Percentiles rank a stretch among this genome's conserved stretches.
These are phyloP conservation scores for Thamnidium elegans DNA, from an alignment of 192 early-diverging fungal species.

Conservation along the genomic window DNA sequence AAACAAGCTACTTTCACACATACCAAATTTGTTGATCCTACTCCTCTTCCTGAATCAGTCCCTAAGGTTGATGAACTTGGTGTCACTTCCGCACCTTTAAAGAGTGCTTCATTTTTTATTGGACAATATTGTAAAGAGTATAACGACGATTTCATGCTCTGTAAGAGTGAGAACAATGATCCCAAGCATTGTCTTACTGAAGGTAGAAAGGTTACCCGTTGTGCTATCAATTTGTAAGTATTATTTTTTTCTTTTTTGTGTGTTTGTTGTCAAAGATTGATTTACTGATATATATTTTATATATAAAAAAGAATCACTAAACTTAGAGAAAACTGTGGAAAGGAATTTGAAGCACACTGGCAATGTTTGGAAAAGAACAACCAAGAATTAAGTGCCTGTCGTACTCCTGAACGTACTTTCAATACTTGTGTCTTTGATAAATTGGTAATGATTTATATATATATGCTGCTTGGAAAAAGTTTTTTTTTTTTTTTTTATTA, in stretches of 20 bases:
- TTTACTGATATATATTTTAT: not conserved
- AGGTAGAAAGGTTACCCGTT: constrained; percentile 94
- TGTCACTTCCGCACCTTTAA: constrained; percentile 85
- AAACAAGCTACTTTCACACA: constrained; percentile 29
- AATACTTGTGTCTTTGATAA: constrained; percentile 89
- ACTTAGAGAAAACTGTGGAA: constrained; percentile 85
- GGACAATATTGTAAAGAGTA: constrained; percentile 86
- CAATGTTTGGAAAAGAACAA: constrained; percentile 90
- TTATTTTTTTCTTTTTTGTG: constrained; percentile 4
- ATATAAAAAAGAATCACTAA: constrained; percentile 70
- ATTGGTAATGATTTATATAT: constrained; percentile 53
- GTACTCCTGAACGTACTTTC: constrained; percentile 72
- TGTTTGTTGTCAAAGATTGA: not conserved
- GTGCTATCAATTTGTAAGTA: constrained; percentile 79
- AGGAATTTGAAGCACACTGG: constrained; percentile 88
- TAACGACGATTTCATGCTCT: constrained; percentile 95
- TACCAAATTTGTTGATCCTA: constrained; percentile 72
- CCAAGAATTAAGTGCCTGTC: constrained; percentile 80
- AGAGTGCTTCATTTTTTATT: constrained; percentile 91
- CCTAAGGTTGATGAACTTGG: constrained; percentile 85
- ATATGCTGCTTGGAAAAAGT: not conserved
- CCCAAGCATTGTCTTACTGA: constrained; percentile 91
- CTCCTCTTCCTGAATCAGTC: constrained; percentile 67
- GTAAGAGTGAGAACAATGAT: constrained; percentile 89
- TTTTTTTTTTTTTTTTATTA: not conserved